Percentiles rank a stretch among this genome's conserved stretches.
phyloP scores from a whole-genome alignment of 768 basidiomycete genomes.

The Hericium erinaceus region DNA sequence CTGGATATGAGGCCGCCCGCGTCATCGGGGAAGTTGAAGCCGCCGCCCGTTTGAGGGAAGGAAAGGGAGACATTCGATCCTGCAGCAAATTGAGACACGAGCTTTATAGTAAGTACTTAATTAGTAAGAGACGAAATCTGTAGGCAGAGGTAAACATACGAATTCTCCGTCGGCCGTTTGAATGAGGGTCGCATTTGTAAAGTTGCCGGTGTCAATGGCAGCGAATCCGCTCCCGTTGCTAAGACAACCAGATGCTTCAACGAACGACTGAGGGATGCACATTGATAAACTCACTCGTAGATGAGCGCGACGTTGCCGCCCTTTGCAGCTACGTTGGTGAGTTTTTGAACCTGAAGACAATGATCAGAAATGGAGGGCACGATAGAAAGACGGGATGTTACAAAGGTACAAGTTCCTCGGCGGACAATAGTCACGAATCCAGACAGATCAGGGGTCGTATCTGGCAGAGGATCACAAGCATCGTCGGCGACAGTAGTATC shows the following conservation, averaged over 20 bases:
- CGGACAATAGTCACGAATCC: conserved; percentile 45
- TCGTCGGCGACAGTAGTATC: conserved; percentile 44
- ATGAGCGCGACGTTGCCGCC: conserved; percentile 40
- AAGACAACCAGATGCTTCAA: neutral
- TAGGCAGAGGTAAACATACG: conserved; percentile 25
- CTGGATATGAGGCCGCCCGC: conserved; percentile 46
- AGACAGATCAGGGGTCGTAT: conserved; percentile 43
- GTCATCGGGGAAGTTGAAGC: conserved; percentile 36
- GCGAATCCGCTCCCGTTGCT: conserved; percentile 43
- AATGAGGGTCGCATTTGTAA: conserved; percentile 37
- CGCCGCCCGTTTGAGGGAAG: conserved; percentile 38
- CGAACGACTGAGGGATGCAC: neutral
- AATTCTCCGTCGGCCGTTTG: conserved; percentile 47
- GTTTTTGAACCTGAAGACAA: conserved; percentile 33
- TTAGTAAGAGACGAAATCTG: neutral
- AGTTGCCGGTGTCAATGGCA: conserved; percentile 35
- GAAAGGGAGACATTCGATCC: conserved; percentile 32
- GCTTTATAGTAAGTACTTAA: conserved; percentile 19
- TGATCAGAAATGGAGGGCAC: neutral
- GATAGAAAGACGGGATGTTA: conserved; percentile 9
- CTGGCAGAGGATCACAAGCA: conserved; percentile 50
- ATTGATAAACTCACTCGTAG: conserved; percentile 36
- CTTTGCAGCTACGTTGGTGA: conserved; percentile 43
- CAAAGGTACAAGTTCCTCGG: conserved; percentile 50
- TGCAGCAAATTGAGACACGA: conserved; percentile 40